phyloP scores from a whole-genome alignment of 108 stramenopile species.

The Fistulifera pelliculosa region DNA sequence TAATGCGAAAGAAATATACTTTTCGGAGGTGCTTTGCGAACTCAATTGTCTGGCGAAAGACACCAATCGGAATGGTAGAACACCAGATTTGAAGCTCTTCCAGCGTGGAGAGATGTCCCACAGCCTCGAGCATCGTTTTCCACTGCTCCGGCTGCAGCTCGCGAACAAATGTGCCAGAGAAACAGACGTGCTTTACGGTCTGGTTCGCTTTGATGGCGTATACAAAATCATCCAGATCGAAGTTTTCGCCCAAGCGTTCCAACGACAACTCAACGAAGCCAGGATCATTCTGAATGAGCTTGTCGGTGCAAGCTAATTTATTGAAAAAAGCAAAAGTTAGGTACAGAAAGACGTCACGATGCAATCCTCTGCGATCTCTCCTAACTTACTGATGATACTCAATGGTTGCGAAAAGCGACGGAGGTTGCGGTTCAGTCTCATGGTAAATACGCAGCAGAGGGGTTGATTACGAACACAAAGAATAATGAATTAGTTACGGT shows the following conservation, averaged over 20 bases:
- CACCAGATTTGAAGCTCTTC: constrained; percentile 10
- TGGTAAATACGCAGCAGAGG: background rate
- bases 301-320: constrained; percentile 6
- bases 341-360: background rate
- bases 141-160: constrained; percentile 4
- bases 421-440: constrained; percentile 6
- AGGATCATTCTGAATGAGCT: constrained; percentile 4
- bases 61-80: constrained; percentile 6
- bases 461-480: no score
- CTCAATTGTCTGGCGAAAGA: constrained; percentile 3
- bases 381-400: constrained; percentile 5
- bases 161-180: constrained; percentile 8
- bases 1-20: constrained; percentile 5
- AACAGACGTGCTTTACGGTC: constrained; percentile 5
- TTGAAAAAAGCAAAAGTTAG: background rate
- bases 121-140: constrained; percentile 2
- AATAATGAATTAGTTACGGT: no score
- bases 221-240: constrained; percentile 6
- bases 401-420: constrained; percentile 5
- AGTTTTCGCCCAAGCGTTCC: constrained; percentile 6
- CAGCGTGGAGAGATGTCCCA: constrained; percentile 3
- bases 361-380: no score
- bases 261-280: constrained; percentile 5
- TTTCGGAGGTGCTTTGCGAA: background rate
- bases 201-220: constrained; percentile 5